Evolutionary conservation across 176 grass and related monocot genomes (phyloP).

Genomic region (Hsuehochloa calcarea): DNA sequence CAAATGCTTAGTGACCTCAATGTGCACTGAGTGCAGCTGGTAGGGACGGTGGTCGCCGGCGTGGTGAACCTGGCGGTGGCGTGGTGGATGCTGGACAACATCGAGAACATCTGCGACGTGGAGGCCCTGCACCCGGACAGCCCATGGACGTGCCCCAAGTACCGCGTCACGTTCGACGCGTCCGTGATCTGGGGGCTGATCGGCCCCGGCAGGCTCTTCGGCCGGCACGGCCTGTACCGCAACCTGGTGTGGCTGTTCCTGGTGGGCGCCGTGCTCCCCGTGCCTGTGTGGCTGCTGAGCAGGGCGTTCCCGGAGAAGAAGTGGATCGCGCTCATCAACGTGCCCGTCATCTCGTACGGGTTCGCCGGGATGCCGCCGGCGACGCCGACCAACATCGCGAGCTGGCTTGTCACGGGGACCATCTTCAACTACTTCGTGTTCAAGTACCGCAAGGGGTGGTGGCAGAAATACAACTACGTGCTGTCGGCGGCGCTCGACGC

Average conservation of each 20-base stretch:
- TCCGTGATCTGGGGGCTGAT: constrained; percentile 97
- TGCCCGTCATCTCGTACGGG: constrained; percentile 92
- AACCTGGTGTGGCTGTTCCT: constrained; percentile 98
- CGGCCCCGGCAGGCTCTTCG: constrained; percentile 73
- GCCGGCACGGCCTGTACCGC: constrained; percentile 68
- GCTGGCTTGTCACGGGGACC: constrained; percentile 87
- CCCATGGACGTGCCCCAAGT: constrained; percentile 99
- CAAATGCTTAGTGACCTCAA: background rate
- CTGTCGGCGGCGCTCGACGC: constrained; percentile 93
- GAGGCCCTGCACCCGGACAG: constrained; percentile 84
- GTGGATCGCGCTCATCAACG: constrained; percentile 93
- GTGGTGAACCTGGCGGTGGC: constrained; percentile 90
- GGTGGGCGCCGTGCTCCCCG: constrained; percentile 72
- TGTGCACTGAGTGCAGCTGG: constrained; percentile 47
- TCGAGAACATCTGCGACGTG: constrained; percentile 94
- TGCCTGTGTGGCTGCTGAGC: constrained; percentile 88
- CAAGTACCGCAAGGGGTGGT: constrained; percentile 86
- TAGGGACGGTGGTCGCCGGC: constrained; percentile 82
- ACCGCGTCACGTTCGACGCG: constrained; percentile 90
- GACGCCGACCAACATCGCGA: constrained; percentile 95
- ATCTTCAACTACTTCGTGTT: constrained; percentile 97
- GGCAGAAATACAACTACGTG: constrained; percentile 99
- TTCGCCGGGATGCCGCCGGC: constrained; percentile 99
- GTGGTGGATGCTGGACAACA: constrained; percentile 97
- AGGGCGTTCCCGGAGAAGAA: constrained; percentile 87